Conservation (phyloP, 2,329 filamentous ascomycete species). For the Leptodontidium sp. region DNA sequence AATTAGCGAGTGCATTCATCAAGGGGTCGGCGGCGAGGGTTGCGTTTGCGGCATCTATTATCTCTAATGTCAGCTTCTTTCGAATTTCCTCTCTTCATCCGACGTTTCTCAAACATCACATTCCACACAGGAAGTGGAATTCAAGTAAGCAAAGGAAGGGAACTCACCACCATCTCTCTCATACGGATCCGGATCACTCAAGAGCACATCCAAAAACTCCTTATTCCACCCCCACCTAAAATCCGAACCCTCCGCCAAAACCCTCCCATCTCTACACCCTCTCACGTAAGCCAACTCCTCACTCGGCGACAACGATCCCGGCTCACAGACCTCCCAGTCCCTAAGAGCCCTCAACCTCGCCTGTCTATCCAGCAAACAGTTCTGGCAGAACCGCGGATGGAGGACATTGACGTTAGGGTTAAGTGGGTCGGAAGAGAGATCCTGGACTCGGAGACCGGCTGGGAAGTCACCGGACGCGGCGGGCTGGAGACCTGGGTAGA, state of each 20-base stretch:
- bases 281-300: not conserved
- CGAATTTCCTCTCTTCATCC: no score
- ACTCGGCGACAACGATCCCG: not conserved
- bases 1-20: not conserved
- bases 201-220: not conserved
- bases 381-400: not conserved
- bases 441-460: not conserved
- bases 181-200: constrained; percentile 6
- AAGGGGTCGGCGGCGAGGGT: not conserved
- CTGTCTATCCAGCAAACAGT: not conserved
- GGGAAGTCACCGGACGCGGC: not conserved
- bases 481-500: not conserved
- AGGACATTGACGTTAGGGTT: not conserved
- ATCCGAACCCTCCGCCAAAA: not conserved
- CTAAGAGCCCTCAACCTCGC: not conserved
- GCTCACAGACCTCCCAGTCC: not conserved
- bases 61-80: not conserved
- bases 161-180: not conserved
- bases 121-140: not conserved
- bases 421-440: not conserved
- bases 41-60: not conserved
- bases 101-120: not conserved
- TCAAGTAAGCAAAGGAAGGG: not conserved
- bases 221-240: not conserved
- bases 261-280: constrained; percentile 3